Evolutionary conservation across 2,329 filamentous ascomycete species (phyloP).

Genomic region (Exophiala calicioides): DNA sequence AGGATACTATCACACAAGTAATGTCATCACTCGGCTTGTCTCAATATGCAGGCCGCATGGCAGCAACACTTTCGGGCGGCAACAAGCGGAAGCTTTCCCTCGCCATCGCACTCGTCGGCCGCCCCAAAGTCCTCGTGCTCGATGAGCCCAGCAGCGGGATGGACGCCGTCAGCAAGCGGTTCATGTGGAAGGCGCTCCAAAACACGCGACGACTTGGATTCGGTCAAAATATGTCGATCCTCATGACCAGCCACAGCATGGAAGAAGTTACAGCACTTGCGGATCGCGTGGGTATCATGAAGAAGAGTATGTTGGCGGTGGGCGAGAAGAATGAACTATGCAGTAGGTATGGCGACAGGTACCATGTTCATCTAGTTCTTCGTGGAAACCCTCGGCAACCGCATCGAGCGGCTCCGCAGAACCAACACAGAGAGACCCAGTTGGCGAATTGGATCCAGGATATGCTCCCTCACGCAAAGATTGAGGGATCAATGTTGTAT

Average conservation of each 20-base stretch:
- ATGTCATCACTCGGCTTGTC: conserved; percentile 74
- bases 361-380: conserved; percentile 16
- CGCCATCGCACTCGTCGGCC: conserved; percentile 74
- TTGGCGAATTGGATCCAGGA: conserved; percentile 5
- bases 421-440: conserved; percentile 2
- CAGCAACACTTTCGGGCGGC: conserved; percentile 73
- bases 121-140: conserved; percentile 70
- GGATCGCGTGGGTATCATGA: conserved; percentile 39
- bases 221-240: conserved; percentile 37
- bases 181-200: conserved; percentile 39
- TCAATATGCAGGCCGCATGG: conserved; percentile 71
- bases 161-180: conserved; percentile 50
- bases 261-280: conserved; percentile 41
- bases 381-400: too few species aligned
- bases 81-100: conserved; percentile 78
- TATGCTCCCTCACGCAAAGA: conserved; percentile 3
- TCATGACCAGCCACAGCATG: conserved; percentile 42
- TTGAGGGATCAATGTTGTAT: conserved; percentile 4
- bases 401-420: neutral
- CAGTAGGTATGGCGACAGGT: conserved; percentile 9
- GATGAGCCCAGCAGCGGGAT: conserved; percentile 77
- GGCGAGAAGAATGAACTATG: conserved; percentile 5
- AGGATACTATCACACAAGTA: conserved; percentile 74
- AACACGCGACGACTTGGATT: conserved; percentile 29
- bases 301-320: conserved; percentile 35